Conservation (phyloP, 345 rosid genomes). For the Draba incana region DNA sequence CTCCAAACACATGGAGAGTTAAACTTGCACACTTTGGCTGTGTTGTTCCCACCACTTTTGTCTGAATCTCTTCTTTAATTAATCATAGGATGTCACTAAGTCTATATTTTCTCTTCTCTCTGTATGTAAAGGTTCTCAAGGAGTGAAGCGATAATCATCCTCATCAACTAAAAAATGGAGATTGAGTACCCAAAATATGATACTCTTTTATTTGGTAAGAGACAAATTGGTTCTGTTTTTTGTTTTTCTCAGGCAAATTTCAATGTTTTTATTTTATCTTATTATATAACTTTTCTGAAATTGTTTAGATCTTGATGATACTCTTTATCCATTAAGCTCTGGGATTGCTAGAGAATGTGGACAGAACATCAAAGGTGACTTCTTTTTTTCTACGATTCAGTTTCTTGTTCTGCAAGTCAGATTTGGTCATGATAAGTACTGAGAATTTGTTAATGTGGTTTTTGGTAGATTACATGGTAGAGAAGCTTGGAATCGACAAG, state of each 20-base stretch:
- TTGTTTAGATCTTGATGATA: conserved; percentile 69
- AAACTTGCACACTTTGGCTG: conserved; percentile 10
- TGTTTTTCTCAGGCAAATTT: neutral
- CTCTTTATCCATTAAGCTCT: conserved; percentile 68
- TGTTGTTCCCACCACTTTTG: conserved; percentile 32
- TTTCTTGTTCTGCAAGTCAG: conserved; percentile 13
- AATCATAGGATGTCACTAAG: conserved; percentile 5
- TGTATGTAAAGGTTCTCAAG: conserved; percentile 26
- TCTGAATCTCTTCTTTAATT: conserved; percentile 22
- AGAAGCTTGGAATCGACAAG: conserved; percentile 63
- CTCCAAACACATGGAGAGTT: conserved; percentile 22
- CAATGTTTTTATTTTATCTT: neutral
- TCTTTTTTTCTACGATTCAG: neutral
- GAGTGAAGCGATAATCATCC: conserved; percentile 9
- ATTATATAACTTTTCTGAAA: neutral
- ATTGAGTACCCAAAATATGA: conserved; percentile 52
- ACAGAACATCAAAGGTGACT: conserved; percentile 59
- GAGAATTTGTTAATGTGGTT: neutral
- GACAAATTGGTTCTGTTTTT: neutral
- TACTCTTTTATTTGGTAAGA: conserved; percentile 71
- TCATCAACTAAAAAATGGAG: conserved; percentile 44
- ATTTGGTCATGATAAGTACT: neutral
- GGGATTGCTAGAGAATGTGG: conserved; percentile 53
- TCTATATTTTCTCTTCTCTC: conserved; percentile 18
- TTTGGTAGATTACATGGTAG: conserved; percentile 68